Evolutionary conservation across 106 monocot species (phyloP).

Genomic region (Posidonia australis): DNA sequence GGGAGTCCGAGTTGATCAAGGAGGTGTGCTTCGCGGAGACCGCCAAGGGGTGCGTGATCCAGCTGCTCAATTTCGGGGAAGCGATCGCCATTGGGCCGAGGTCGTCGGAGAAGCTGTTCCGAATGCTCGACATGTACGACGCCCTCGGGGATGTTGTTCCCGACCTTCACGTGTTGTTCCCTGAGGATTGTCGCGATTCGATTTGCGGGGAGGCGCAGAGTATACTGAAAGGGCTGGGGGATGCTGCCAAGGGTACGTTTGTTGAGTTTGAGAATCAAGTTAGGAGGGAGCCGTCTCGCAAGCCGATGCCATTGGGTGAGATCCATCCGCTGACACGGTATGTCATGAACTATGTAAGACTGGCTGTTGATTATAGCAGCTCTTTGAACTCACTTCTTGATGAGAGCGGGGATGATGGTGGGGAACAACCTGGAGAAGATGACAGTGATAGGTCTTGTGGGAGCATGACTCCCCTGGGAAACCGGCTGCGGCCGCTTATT

Average conservation of each 20-base stretch:
- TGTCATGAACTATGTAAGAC: slow-evolving; percentile 39
- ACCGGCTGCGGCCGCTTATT: slow-evolving; percentile 24
- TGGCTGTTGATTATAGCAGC: slow-evolving; percentile 18
- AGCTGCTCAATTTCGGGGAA: slow-evolving; percentile 46
- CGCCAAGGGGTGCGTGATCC: slow-evolving; percentile 37
- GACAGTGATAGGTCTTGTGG: slow-evolving; percentile 11
- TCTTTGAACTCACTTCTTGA: slow-evolving; percentile 3
- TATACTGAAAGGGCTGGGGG: slow-evolving; percentile 22
- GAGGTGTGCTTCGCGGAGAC: slow-evolving; percentile 48
- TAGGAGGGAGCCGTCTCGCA: slow-evolving; percentile 17
- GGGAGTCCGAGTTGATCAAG: slow-evolving; percentile 18
- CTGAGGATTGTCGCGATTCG: slow-evolving; percentile 12
- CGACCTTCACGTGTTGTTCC: slow-evolving; percentile 24
- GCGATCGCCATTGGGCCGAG: slow-evolving; percentile 48
- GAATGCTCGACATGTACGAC: slow-evolving; percentile 61
- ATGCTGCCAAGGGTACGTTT: slow-evolving; percentile 25
- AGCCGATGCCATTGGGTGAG: slow-evolving; percentile 21
- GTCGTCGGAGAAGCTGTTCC: slow-evolving; percentile 52
- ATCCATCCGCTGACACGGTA: slow-evolving; percentile 41
- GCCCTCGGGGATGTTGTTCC: slow-evolving; percentile 30
- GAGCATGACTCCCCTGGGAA: slow-evolving; percentile 32
- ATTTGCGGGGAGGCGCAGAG: slow-evolving; percentile 21
- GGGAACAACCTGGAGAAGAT: not conserved
- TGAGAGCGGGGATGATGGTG: not conserved
- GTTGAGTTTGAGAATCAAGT: slow-evolving; percentile 25